Conservation (phyloP, 352 stramenopile species). For the Phytophthora sp. region DNA sequence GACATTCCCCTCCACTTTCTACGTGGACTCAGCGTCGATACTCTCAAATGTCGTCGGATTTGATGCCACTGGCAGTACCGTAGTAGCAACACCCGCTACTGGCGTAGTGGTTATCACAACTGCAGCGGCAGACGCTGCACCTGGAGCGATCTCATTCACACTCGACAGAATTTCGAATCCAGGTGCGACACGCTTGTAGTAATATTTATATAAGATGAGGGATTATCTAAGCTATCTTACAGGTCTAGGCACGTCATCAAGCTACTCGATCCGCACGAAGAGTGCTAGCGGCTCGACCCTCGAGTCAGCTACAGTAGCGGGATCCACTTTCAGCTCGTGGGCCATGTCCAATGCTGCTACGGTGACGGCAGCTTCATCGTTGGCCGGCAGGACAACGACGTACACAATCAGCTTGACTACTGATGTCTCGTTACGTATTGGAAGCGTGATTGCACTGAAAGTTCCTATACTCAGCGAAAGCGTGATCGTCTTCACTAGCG, state of each 20-base stretch:
- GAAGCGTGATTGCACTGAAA: constrained; percentile 49
- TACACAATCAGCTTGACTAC: constrained; percentile 57
- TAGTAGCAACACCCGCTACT: constrained; percentile 33
- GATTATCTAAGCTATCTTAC: too few species aligned
- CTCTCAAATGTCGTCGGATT: constrained; percentile 38
- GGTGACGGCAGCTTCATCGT: constrained; percentile 34
- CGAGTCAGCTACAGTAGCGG: constrained; percentile 44
- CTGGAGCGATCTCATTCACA: constrained; percentile 49
- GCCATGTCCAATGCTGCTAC: constrained; percentile 31
- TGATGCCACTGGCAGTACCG: constrained; percentile 27
- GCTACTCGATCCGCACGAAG: constrained; percentile 50
- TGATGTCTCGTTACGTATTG: constrained; percentile 42
- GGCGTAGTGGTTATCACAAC: constrained; percentile 50
- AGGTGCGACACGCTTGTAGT: constrained; percentile 42
- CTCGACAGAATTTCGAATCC: constrained; percentile 65
- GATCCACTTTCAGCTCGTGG: constrained; percentile 37
- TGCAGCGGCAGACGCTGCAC: constrained; percentile 11
- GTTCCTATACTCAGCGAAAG: constrained; percentile 51
- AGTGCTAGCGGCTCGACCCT: constrained; percentile 34
- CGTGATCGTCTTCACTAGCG: constrained; percentile 41
- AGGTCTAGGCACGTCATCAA: constrained; percentile 51
- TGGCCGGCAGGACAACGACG: constrained; percentile 39
- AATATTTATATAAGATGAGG: too few species aligned
- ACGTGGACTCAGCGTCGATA: constrained; percentile 34
- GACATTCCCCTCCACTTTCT: constrained; percentile 59